Conservation (phyloP, 257 asterid genomes). For the Petunia axillaris region DNA sequence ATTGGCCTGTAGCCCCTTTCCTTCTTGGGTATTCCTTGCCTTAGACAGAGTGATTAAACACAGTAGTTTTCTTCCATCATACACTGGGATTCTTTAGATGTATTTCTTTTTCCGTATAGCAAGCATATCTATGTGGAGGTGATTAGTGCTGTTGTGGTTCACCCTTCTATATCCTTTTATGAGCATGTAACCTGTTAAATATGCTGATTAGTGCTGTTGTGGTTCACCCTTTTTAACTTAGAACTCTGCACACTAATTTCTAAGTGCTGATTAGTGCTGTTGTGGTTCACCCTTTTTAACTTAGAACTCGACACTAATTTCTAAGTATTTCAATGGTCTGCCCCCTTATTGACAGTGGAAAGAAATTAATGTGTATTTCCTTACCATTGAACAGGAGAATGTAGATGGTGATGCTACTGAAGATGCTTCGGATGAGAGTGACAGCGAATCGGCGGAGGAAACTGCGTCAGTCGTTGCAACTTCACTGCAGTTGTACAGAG, state of each 20-base stretch:
- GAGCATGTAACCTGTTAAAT: not conserved
- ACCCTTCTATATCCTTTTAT: not conserved
- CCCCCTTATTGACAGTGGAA: not conserved
- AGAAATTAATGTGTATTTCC: constrained; percentile 17
- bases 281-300: constrained; percentile 1
- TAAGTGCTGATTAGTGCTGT: not conserved
- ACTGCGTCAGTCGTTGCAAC: constrained; percentile 50
- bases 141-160: not conserved
- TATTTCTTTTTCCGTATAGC: not conserved
- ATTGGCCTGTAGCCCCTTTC: not conserved
- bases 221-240: not conserved
- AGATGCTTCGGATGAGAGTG: constrained; percentile 44
- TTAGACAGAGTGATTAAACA: not conserved
- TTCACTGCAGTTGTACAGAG: constrained; percentile 59
- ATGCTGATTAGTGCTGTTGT: constrained; percentile 11
- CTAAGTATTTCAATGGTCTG: not conserved
- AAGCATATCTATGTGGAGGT: constrained; percentile 13
- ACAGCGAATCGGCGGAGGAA: constrained; percentile 46
- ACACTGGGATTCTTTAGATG: not conserved
- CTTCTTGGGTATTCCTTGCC: not conserved
- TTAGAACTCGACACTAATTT: not conserved
- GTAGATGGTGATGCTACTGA: constrained; percentile 44
- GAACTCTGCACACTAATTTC: not conserved
- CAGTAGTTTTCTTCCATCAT: not conserved
- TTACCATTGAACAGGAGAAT: constrained; percentile 45